Percentiles rank a stretch among this genome's conserved stretches.
phyloP scores from a whole-genome alignment of 176 grass and related monocot species.

The Aechmea fasciata region DNA sequence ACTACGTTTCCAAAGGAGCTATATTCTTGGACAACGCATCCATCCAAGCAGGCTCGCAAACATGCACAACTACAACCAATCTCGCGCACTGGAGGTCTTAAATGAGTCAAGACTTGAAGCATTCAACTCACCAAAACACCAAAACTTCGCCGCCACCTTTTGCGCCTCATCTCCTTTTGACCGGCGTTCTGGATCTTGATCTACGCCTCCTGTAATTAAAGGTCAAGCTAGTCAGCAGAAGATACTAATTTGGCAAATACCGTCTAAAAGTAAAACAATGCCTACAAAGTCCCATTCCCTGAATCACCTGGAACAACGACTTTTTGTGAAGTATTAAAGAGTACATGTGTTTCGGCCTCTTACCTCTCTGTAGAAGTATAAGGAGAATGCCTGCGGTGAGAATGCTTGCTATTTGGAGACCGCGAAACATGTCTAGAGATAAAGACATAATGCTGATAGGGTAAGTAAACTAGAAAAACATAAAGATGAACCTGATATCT shows the following conservation, averaged over 20 bases:
- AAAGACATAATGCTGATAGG: conserved; percentile 60
- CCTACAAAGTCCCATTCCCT: conserved; percentile 8
- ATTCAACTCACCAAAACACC: background rate
- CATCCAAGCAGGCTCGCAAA: background rate
- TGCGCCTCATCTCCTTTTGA: conserved; percentile 33
- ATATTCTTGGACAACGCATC: background rate
- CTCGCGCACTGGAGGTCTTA: background rate
- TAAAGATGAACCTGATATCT: conserved; percentile 44
- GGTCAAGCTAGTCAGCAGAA: conserved; percentile 6
- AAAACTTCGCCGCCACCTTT: background rate
- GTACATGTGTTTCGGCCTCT: conserved; percentile 27
- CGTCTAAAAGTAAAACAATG: background rate
- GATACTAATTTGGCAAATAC: background rate
- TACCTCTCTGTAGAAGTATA: conserved; percentile 61
- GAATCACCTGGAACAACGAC: conserved; percentile 24
- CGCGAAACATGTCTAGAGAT: conserved; percentile 91
- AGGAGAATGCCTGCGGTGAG: conserved; percentile 79
- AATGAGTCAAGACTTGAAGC: background rate
- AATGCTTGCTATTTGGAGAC: conserved; percentile 92
- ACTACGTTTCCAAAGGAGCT: background rate
- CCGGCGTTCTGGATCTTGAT: conserved; percentile 47
- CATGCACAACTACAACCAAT: background rate
- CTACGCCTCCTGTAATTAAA: conserved; percentile 33
- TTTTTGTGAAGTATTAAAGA: conserved; percentile 8
- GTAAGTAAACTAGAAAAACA: conserved; percentile 54